phyloP scores from a whole-genome alignment of 73 alveolate species.

The Tetrahymena elliotti region DNA sequence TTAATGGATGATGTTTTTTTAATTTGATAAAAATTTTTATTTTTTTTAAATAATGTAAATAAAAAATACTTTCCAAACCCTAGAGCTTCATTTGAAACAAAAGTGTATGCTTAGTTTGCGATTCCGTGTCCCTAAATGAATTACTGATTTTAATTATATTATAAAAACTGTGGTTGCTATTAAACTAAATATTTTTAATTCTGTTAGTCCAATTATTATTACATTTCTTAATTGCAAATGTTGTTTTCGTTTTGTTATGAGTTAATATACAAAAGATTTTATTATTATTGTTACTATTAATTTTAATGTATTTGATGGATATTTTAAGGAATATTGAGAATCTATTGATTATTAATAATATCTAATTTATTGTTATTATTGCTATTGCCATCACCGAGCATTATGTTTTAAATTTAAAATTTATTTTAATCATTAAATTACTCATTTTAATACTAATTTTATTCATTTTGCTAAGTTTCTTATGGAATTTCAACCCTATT shows the following conservation, averaged over 20 bases:
- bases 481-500: neutral
- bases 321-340: neutral
- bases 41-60: neutral
- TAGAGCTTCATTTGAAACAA: neutral
- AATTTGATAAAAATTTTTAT: no score
- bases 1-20: neutral
- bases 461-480: neutral
- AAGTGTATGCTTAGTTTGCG: neutral
- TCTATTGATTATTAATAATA: neutral
- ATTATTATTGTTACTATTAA: no score
- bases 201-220: neutral
- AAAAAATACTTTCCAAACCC: neutral
- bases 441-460: neutral
- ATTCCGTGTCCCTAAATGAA: neutral
- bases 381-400: neutral
- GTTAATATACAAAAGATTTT: no score
- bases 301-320: neutral
- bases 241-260: neutral
- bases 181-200: neutral
- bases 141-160: neutral
- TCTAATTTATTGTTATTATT: no score
- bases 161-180: neutral
- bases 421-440: neutral
- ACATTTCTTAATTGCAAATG: neutral
- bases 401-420: no score